Evolutionary conservation across 768 basidiomycete genomes (phyloP).

Genomic region (Termitomyces eurrhizus): DNA sequence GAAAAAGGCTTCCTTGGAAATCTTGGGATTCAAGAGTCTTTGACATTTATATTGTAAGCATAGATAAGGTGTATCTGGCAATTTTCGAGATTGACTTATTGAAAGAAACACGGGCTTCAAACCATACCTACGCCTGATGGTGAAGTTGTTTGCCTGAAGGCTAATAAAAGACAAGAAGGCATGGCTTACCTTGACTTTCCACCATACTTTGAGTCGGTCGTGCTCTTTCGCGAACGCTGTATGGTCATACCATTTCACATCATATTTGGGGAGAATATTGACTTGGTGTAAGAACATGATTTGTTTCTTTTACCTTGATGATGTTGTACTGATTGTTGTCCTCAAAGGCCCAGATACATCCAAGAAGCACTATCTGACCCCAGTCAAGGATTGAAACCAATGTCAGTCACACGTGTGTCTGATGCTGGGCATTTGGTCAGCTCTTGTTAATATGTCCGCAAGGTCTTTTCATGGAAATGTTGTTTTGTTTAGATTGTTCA

Average conservation of each 20-base stretch:
- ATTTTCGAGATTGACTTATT: background rate
- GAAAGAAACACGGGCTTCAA: slow-evolving; percentile 16
- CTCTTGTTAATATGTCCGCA: background rate
- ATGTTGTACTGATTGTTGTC: background rate
- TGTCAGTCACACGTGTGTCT: slow-evolving; percentile 22
- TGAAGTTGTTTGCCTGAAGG: slow-evolving; percentile 6
- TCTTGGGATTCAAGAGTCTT: slow-evolving; percentile 27
- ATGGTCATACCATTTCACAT: slow-evolving; percentile 15
- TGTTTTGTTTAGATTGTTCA: slow-evolving; percentile 22
- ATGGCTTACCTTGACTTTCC: slow-evolving; percentile 15
- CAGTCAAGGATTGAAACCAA: slow-evolving; percentile 19
- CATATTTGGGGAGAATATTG: slow-evolving; percentile 16
- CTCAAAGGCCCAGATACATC: slow-evolving; percentile 20
- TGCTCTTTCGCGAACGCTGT: slow-evolving; percentile 14
- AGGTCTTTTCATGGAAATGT: too few relatives aligned
- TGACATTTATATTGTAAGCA: slow-evolving; percentile 23
- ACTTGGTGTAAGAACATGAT: slow-evolving; percentile 16
- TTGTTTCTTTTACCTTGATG: background rate
- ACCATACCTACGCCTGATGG: slow-evolving; percentile 4
- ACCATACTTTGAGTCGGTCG: slow-evolving; percentile 15
- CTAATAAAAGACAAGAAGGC: slow-evolving; percentile 15
- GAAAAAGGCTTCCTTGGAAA: slow-evolving; percentile 24
- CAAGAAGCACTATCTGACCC: slow-evolving; percentile 23
- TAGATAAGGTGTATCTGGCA: background rate
- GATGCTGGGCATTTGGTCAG: slow-evolving; percentile 27